Evolutionary conservation across 257 asterid species (phyloP).

Genomic region (Asclepias syriaca): DNA sequence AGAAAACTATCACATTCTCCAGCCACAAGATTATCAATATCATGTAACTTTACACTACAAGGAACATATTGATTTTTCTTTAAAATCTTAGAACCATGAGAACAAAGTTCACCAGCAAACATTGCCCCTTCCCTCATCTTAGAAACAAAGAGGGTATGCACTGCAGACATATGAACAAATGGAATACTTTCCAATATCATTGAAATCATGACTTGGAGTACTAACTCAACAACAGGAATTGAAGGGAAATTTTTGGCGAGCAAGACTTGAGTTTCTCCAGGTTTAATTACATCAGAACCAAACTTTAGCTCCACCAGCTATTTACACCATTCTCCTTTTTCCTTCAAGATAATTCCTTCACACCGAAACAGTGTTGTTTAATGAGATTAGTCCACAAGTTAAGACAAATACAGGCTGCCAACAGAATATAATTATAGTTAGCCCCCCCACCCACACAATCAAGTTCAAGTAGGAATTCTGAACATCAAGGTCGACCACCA

Average conservation of each 20-base stretch:
- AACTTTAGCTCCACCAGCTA: background rate
- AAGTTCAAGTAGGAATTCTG: background rate
- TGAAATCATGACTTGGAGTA: background rate
- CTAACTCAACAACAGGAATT: background rate
- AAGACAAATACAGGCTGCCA: background rate
- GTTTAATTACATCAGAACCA: background rate
- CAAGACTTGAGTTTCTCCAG: background rate
- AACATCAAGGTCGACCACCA: background rate
- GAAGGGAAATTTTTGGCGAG: background rate
- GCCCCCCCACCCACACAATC: background rate
- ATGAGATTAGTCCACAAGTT: background rate
- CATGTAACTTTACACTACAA: background rate
- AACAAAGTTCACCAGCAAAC: background rate
- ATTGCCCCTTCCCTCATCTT: background rate
- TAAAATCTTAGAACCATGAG: background rate
- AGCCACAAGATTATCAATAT: background rate
- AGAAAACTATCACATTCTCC: too few species aligned
- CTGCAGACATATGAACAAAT: background rate
- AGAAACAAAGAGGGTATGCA: background rate
- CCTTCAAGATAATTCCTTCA: background rate
- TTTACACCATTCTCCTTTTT: background rate
- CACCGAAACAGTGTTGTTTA: background rate
- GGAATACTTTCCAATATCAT: background rate
- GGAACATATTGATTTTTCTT: background rate
- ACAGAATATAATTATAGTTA: background rate